Conservation (phyloP, 257 asterid species). For the Jacaranda copaia region DNA sequence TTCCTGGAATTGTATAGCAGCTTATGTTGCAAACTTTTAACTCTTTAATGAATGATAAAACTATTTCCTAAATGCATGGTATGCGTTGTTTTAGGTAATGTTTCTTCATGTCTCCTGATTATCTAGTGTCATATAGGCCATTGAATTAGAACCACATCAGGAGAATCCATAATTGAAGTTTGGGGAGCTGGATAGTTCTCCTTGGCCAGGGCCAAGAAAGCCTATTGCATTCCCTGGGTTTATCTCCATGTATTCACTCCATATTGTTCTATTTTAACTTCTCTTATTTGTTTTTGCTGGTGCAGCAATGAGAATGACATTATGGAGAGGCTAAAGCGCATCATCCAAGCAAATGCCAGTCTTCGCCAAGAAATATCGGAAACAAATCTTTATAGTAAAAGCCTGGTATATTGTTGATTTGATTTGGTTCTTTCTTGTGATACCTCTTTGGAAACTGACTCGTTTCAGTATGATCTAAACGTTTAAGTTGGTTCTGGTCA, state of each 20-base stretch:
- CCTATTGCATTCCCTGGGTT: background rate
- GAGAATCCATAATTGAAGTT: constrained; percentile 15
- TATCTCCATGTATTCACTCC: background rate
- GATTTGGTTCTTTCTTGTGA: constrained; percentile 24
- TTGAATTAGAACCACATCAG: constrained; percentile 1
- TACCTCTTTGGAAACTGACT: constrained; percentile 3
- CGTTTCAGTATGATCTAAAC: constrained; percentile 1
- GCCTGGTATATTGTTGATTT: constrained; percentile 51
- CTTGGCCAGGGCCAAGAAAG: constrained; percentile 14
- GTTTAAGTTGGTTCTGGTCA: background rate
- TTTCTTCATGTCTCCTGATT: constrained; percentile 12
- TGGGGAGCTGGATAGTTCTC: constrained; percentile 21
- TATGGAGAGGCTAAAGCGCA: constrained; percentile 74
- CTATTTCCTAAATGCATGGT: too few relatives aligned
- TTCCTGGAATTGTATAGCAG: background rate
- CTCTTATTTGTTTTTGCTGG: constrained; percentile 39
- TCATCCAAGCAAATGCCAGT: constrained; percentile 77
- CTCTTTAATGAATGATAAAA: background rate
- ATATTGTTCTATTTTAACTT: constrained; percentile 14
- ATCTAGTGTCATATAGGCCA: constrained; percentile 26
- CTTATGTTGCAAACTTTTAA: too few relatives aligned
- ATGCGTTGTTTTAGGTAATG: constrained; percentile 8
- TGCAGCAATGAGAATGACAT: constrained; percentile 96
- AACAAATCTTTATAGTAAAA: constrained; percentile 42
- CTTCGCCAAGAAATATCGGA: constrained; percentile 68